Evolutionary conservation across 177 flowering plant species (phyloP).

Genomic region (Vitis hybrid): DNA sequence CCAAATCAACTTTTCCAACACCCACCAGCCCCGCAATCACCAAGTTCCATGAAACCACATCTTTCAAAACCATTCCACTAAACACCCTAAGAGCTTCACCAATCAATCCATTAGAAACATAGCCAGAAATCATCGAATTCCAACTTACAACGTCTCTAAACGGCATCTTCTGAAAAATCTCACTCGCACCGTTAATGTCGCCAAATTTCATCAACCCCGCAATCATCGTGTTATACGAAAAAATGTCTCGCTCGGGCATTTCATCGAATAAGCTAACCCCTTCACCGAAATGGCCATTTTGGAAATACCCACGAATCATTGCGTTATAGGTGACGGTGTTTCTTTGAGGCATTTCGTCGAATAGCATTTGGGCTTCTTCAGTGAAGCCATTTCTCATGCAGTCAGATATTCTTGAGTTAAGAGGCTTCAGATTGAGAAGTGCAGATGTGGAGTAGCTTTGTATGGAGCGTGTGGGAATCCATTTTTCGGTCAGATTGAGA

Average conservation of each 20-base stretch:
- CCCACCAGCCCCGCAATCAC: slow-evolving; percentile 50
- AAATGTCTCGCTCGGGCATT: slow-evolving; percentile 56
- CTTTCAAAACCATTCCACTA: slow-evolving; percentile 46
- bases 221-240: slow-evolving; percentile 61
- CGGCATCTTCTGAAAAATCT: slow-evolving; percentile 46
- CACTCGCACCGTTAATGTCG: slow-evolving; percentile 35
- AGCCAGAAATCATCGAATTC: slow-evolving; percentile 71
- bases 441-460: slow-evolving; percentile 5
- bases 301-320: slow-evolving; percentile 62
- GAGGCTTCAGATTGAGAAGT: slow-evolving; percentile 29
- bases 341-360: slow-evolving; percentile 54
- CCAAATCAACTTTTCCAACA: slow-evolving; percentile 30
- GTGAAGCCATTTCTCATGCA: slow-evolving; percentile 51
- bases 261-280: slow-evolving; percentile 38
- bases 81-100: slow-evolving; percentile 44
- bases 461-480: neutral
- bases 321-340: slow-evolving; percentile 60
- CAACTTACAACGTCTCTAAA: slow-evolving; percentile 57
- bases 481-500: neutral
- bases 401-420: slow-evolving; percentile 38
- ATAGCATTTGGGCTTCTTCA: slow-evolving; percentile 46
- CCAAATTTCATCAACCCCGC: slow-evolving; percentile 54
- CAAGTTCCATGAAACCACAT: slow-evolving; percentile 66
- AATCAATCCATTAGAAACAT: slow-evolving; percentile 39
- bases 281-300: slow-evolving; percentile 32